Base-by-base conservation (phyloP, 2,329 filamentous ascomycete genomes). In the Xylaria sp. region DNA sequence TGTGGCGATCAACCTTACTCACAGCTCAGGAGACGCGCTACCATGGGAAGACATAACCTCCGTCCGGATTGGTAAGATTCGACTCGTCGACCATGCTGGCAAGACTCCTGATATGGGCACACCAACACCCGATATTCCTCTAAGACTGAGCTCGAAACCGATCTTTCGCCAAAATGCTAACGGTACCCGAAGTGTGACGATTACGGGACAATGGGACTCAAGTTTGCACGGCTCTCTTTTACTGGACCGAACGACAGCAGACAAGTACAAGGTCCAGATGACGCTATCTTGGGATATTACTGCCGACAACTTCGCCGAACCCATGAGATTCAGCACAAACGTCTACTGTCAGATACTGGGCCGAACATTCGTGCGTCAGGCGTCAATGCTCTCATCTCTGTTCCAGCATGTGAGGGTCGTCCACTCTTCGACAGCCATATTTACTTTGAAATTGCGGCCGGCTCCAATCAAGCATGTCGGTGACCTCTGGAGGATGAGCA, bases 131-230 rank as follows among this genome's bases (percentile, higher is more conserved):
- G 89, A 95, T 58, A 85, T 99, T 3, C 73, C 85, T 0, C 76
- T 99, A 37, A 91, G 91, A 66, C 79, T 96, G 42, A 81, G 92
- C 2, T 84, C 89, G 26, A 86, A 88, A 44, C 93, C 94, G 0
- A 81, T 86, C 51, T 88, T 96, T 61, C 89, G 88, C 59, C 86
- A 90, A 53, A 95, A 97, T 67, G 85, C 90, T 20, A 95, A 97
- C 69, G 94, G 94, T 37, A 97, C 92, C 0, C 88, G 87, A 34
- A 92, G 89, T 69, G 87, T 97, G 37, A 92, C 88, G 1, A 80
- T 97, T 40, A 82, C 89, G n/a, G 92, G 90, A 0, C 92, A 97
- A 67, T 99, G 94, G 94, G 94, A 99, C 69, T 97, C 93, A 0
- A 96, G 92, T 66, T 80, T 94, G 62, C 94, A 99, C 72, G 87